Evolutionary conservation across 148 eudicot genomes (phyloP), one percentile per base, ranked within the genome.

Genomic region (Silene uniflora): DNA sequence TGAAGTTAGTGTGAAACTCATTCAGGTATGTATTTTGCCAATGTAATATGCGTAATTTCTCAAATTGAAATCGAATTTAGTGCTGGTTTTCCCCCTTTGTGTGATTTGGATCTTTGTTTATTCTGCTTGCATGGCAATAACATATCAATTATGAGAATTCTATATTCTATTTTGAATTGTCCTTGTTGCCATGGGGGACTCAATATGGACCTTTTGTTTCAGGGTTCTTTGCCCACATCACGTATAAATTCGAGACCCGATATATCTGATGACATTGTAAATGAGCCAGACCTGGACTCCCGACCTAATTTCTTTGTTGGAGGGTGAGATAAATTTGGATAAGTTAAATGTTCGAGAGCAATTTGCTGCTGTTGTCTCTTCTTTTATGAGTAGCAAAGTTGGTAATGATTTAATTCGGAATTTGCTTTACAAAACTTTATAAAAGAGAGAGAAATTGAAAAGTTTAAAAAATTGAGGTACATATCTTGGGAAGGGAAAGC

Each of bases 271-370:
- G 83, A 39, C 66, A 73, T 59, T 60, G 84, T 70, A 16, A 82
- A 78, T 62, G 77, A 76, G 76, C 72, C 90, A 58, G 76, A 79
- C 64, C 76, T 71, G 59, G 66, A 81, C 80, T 80, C 35, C 21
- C 85, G 83, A 77, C 98, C 98, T 69, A 85, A 92, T 80, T 96
- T 96, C 97, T 52, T 82, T 80, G 85, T 75, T 92, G 73, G 76
- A 89, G 75, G 98, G 98, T 47, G 90, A 91, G 83, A 86, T 96
- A 75, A 78, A 87, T 85, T 80, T 96, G 83, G 97, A 96, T 73
- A 88, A 74, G 22, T 85, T 92, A 27, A 80, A 94, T 71, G 93
- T 92, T 61, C 90, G 81, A 75, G 99, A 91, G 80, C 97, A n/a
- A n/a, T n/a, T n/a, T n/a, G n/a, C n/a, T n/a, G n/a, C n/a, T n/a